Evolutionary conservation across 352 stramenopile genomes (phyloP), one percentile per base, ranked within the genome.

Genomic region (Peronospora belbahrii): DNA sequence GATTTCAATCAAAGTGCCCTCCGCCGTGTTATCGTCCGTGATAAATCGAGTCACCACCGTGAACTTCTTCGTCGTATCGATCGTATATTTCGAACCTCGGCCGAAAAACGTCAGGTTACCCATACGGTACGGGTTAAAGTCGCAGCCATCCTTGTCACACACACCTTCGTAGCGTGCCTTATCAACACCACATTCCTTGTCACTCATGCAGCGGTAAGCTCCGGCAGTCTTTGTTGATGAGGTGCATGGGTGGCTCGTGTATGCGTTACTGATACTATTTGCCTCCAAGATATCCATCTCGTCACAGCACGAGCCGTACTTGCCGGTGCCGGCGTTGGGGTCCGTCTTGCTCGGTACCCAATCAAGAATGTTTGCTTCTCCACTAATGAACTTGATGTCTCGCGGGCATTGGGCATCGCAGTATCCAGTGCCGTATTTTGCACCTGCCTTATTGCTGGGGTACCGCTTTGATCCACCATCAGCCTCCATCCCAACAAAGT

Each of bases 341-440:
- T 81, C 65, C 3, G 25, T 38, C 11, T 42, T 46, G 20, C 42
- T 63, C 5, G 50, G 15, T 0, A 39, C 56, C 74, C 69, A 85
- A 38, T 75, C 55, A 13, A 77, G 32, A 7, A 80, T 32, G 48
- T 86, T 86, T 0, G 74, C 74, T 27, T 78, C 66, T 24, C 74
- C 74, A 19, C 67, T 56, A 40, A 86, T 74, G 59, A 83, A 86
- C 52, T 83, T 81, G 37, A 83, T 34, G 41, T 83, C 67, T 14
- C 61, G 47, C 0, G 62, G 64, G 24, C 69, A 86, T 47, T 84
- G 71, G 9, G 71, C 71, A 20, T 84, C 74, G 30, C 71, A 86
- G 48, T 54, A 54, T 0, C 54, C 54, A 17, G 54, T 63, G 11
- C 54, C 48, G 36, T 54, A 50, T 28, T 42, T 42, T 22, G 54